Evolutionary conservation across 148 eudicot species (phyloP).

Genomic region (Euryodendron excelsum): DNA sequence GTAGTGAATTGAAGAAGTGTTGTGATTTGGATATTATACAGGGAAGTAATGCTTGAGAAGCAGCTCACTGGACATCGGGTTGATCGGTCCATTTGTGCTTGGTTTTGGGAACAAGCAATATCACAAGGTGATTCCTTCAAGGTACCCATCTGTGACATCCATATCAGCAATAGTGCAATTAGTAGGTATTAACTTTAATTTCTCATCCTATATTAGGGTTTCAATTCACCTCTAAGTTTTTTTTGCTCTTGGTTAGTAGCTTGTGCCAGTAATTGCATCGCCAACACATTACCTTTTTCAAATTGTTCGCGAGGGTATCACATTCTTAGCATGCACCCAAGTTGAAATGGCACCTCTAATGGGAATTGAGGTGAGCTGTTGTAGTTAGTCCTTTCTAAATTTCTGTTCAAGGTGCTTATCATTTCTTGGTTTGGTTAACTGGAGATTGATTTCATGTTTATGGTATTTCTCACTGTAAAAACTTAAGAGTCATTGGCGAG

Average conservation of each 20-base stretch:
- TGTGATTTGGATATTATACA: constrained; percentile 19
- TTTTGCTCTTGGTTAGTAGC: constrained; percentile 34
- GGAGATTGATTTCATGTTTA: background rate
- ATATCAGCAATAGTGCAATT: background rate
- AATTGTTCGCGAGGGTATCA: constrained; percentile 81
- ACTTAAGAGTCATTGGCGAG: background rate
- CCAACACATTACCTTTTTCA: constrained; percentile 95
- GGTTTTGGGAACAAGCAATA: constrained; percentile 83
- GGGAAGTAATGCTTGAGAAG: constrained; percentile 90
- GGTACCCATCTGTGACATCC: constrained; percentile 35
- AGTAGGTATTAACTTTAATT: background rate
- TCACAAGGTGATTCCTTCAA: constrained; percentile 74
- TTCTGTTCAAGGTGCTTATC: constrained; percentile 10
- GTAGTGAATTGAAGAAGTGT: background rate
- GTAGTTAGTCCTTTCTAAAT: background rate
- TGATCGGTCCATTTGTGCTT: constrained; percentile 81
- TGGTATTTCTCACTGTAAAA: background rate
- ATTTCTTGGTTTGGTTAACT: background rate
- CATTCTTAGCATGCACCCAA: constrained; percentile 90
- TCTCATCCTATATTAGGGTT: background rate
- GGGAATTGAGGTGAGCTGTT: constrained; percentile 82
- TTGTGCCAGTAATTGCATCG: constrained; percentile 77
- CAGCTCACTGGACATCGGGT: constrained; percentile 80
- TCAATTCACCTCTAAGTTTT: background rate
- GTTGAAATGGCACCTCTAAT: constrained; percentile 98